These are phyloP conservation scores for Pontederia crassipes DNA, from an alignment of 176 grass and related monocot genomes.

Conservation along the genomic window DNA sequence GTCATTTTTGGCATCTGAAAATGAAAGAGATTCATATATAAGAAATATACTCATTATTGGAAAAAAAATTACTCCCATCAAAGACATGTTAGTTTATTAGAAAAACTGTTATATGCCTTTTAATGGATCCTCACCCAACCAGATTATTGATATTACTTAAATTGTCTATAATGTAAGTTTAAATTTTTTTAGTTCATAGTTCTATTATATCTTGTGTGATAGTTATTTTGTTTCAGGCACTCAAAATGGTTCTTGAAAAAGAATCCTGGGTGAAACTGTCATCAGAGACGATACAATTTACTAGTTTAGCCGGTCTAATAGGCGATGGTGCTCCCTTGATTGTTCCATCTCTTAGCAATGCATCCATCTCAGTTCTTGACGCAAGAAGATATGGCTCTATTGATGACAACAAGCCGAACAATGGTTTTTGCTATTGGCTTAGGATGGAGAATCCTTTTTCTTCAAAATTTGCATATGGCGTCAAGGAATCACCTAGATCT, in stretches of 20 bases:
- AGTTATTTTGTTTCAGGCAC: constrained; percentile 40
- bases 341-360: constrained; percentile 31
- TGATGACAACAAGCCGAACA: constrained; percentile 38
- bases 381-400: constrained; percentile 30
- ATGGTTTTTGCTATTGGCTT: constrained; percentile 72
- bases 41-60: too few species aligned
- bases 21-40: too few species aligned
- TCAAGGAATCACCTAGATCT: constrained; percentile 54
- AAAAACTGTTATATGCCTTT: too few species aligned
- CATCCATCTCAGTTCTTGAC: constrained; percentile 34
- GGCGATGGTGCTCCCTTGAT: constrained; percentile 88
- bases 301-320: constrained; percentile 85
- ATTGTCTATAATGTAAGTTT: background rate
- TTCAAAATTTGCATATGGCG: constrained; percentile 52
- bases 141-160: too few species aligned
- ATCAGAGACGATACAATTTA: constrained; percentile 55
- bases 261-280: constrained; percentile 92
- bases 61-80: too few species aligned
- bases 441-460: constrained; percentile 66
- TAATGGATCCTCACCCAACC: too few species aligned
- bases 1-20: too few species aligned
- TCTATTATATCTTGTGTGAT: background rate
- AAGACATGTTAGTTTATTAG: too few species aligned
- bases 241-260: constrained; percentile 95
- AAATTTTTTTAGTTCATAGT: constrained; percentile 2